Base-by-base conservation (phyloP, 176 grass and related monocot species). In the Thalia dealbata region DNA sequence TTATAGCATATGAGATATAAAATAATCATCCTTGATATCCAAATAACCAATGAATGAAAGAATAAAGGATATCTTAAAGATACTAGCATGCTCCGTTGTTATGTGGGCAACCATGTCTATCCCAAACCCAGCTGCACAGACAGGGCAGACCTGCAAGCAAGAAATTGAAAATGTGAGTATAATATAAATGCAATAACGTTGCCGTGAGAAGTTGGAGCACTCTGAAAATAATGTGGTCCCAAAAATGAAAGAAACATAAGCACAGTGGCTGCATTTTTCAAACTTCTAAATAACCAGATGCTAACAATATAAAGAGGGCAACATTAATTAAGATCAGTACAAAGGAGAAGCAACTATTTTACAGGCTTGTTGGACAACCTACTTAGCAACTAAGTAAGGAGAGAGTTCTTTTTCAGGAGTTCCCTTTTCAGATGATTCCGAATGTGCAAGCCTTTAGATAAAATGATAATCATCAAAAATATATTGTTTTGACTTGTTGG, bases 61-160 rank as follows among this genome's bases (percentile, higher is more conserved):
- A 16, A 75, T 54, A 52, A 14, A 75, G 73, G 73, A 75, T 75
- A 75, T 75, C 55, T 75, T 75, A 44, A 75, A 75, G 15, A 75
- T 60, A 61, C 32, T 61, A 3, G 52, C 55, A 61, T 75, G 73
- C 21, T 75, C 32, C 14, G 35, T 46, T 18, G 73, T 75, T 62
- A 61, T 46, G 52, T 75, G 73, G 8, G 32, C 55, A 75, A 75
- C 35, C 32, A 75, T 61, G 28, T 75, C 55, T 28, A 45, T 61
- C 32, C 55, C 73, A 61, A 75, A 30, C n/a, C 54, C 44, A 75
- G 55, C 55, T 46, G 73, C 73, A 75, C 73, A 75, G 61, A 75
- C 30, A 75, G 73, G 73, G 55, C 73, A 75, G 18, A 61, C 73
- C 73, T 75, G 25, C 54, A 75, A 44, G 44, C 3, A 16, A 4